Evolutionary conservation across 306 rosid species (phyloP), one percentile per base, ranked within the genome.

Genomic region (Cucumis hystrix): DNA sequence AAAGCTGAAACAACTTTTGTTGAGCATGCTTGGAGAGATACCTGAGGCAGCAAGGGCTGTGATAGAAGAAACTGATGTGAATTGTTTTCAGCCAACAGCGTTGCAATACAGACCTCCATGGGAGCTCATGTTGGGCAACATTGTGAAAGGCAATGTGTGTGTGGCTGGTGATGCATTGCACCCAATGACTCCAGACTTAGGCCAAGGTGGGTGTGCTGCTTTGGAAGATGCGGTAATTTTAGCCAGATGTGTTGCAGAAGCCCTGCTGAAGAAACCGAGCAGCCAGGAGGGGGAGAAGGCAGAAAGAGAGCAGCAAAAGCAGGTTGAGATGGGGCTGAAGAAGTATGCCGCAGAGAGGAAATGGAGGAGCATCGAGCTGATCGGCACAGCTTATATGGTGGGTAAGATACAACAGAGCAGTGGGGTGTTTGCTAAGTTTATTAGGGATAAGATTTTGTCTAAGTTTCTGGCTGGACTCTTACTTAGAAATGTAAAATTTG

Each of bases 81-180:
- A 84, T 67, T 39, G 71, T 47, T 45, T 91, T 21, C 9, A 66
- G 0, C 43, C 75, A 72, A 73, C 81, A 13, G 86, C 86, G 59
- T 37, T 93, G 79, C 82, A 83, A 85, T 91, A 85, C 41, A 89
- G 96, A 77, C 82, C 58, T 45, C 96, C 93, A 0, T 88, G 90
- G 97, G 96, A 93, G 57, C 77, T 91, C 1, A 6, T 93, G 8
- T 84, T 79, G 65, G 90, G 95, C 62, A 85, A 82, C 23, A 86
- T 89, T 17, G 87, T 83, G 57, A 89, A 91, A 86, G 87, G 86
- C 51, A 88, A 86, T 13, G 93, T 87, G 6, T 91, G 93, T 81
- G 87, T 91, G 12, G 96, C 78, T 8, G 98, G 98, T 18, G 98
- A 93, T 56, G 98, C 97, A 4, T 78, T 93, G 40, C 98, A 93